These are phyloP conservation scores for Euphorbia schlechtendalii DNA, from an alignment of 441 rosid species.

Conservation along the genomic window DNA sequence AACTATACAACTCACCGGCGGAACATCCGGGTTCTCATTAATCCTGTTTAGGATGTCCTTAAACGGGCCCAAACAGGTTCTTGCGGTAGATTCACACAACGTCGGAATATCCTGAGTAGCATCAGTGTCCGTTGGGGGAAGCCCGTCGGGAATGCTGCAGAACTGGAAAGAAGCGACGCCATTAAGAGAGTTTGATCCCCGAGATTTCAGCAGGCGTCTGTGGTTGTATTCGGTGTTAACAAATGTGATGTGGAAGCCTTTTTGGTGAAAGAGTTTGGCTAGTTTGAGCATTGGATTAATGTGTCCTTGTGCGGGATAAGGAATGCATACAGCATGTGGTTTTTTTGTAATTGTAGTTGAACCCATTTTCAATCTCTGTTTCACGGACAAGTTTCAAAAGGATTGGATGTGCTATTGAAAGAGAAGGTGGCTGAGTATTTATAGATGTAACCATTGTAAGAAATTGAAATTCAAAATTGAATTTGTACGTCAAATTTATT, in stretches of 20 bases:
- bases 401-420: too few relatives aligned
- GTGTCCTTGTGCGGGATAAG: constrained; percentile 50
- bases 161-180: constrained; percentile 36
- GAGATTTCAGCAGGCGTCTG: constrained; percentile 31
- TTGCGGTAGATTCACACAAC: constrained; percentile 27
- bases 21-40: constrained; percentile 19
- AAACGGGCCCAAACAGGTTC: constrained; percentile 31
- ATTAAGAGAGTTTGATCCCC: constrained; percentile 27
- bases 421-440: too few relatives aligned
- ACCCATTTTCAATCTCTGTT: constrained; percentile 4
- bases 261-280: too few relatives aligned
- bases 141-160: constrained; percentile 41
- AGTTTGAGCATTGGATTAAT: constrained; percentile 44
- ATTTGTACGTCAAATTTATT: too few relatives aligned
- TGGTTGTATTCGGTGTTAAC: constrained; percentile 44
- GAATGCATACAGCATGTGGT: constrained; percentile 45
- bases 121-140: constrained; percentile 31
- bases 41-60: constrained; percentile 19
- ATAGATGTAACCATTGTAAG: too few relatives aligned
- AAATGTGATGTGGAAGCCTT: too few relatives aligned
- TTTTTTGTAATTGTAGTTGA: not conserved
- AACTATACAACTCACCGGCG: constrained; percentile 37
- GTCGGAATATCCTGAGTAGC: constrained; percentile 38
- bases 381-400: not conserved
- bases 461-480: too few relatives aligned